A percentile compares a stretch with the other conserved stretches of the same genome.
phyloP scores from a whole-genome alignment of 202 grass and related monocot genomes.

The Musa balbisiana region DNA sequence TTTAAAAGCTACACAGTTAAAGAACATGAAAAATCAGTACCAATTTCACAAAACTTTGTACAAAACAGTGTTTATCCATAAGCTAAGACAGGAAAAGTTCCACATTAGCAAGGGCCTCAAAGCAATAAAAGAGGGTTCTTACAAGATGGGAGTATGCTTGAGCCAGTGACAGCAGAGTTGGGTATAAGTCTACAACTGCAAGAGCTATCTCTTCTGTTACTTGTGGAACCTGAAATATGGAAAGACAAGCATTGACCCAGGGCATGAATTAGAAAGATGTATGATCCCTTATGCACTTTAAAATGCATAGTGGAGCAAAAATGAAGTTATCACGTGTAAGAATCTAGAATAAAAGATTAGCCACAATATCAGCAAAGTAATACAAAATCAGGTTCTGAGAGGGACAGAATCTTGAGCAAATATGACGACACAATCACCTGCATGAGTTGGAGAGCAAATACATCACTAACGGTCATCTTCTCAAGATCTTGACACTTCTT shows the following conservation, averaged over 20 bases:
- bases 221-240: conserved; percentile 55
- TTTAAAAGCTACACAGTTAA: no score
- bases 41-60: neutral
- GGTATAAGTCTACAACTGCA: conserved; percentile 52
- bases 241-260: neutral
- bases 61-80: neutral
- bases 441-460: conserved; percentile 95
- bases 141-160: conserved; percentile 59
- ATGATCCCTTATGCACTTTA: neutral
- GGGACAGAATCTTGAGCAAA: neutral
- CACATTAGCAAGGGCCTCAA: neutral
- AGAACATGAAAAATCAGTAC: neutral
- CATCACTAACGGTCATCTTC: conserved; percentile 62
- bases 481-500: conserved; percentile 52
- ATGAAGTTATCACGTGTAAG: neutral
- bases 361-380: neutral
- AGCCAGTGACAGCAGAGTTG: conserved; percentile 51
- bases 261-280: neutral
- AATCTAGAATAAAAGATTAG: neutral
- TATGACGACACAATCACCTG: conserved; percentile 45
- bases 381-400: neutral
- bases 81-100: neutral
- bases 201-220: conserved; percentile 69
- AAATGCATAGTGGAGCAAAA: neutral
- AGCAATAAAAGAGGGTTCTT: conserved; percentile 12